Base-by-base conservation (phyloP, 2,329 filamentous ascomycete species). In the Nothophoma quercina region DNA sequence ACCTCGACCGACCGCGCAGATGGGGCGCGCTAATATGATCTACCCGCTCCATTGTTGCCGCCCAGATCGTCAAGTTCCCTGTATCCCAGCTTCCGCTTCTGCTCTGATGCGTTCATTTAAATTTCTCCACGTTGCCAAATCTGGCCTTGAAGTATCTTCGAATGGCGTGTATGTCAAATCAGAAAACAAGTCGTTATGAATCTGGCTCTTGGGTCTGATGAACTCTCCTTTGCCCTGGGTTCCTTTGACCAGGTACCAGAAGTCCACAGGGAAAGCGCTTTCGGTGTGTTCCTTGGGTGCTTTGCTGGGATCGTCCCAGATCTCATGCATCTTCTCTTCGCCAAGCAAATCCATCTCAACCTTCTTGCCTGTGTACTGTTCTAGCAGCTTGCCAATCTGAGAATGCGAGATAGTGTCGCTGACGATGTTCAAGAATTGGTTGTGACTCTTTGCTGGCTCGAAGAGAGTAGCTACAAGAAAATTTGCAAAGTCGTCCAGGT, bases 401-500 rank as follows among this genome's bases (percentile, higher is more conserved):
- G 42, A 28, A 23, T 67, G 58, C 1, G 57, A 65, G 19, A 67
- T 60, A 2, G 51, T 59, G 25, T 71, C 63, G 43, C 63, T 64
- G 15, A 59, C 44, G 15, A 69, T 56, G 15, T 68, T 66, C 4
- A 71, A 26, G 16, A 36, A 51, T 10, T 42, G 38, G 25, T 69
- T 70, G 28, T 64, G 58, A 3, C 59, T 58, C 10, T 63, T 39
- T 10, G 51, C 58, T 1, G 67, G 63, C 25, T 66, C 53, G 7
- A 53, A 32, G 1, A 72, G 45, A 0, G 65, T 65, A 7, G 55
- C 63, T 4, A 67, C 63, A 7, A 71, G 42, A 22, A 63, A 71
- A 1, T 50, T 43, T 1, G 61, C 69, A 21, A 72, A 60, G 35
- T 68, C 68, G 10, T 64, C 51, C 4, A 67, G 47, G 13, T 65